These are phyloP conservation scores for Fusarium denticulatum DNA, from an alignment of 2,329 filamentous ascomycete genomes.

Conservation along the genomic window DNA sequence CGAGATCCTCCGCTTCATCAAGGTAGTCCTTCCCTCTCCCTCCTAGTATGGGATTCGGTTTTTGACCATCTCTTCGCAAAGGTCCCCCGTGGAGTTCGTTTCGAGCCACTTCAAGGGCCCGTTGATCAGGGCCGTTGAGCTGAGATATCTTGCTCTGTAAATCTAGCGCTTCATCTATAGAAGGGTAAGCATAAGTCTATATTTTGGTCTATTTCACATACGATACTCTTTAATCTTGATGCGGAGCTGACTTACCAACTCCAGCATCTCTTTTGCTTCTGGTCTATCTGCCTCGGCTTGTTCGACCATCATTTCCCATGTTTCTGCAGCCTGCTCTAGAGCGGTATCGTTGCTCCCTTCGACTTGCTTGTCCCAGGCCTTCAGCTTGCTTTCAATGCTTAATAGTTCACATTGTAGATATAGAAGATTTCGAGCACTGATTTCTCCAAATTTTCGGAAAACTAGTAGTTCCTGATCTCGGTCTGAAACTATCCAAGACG, in stretches of 20 bases:
- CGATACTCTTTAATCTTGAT: neutral
- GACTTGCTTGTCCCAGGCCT: neutral
- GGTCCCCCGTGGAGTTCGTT: neutral
- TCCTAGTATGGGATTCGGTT: neutral
- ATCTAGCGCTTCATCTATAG: neutral
- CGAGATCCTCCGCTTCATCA: neutral
- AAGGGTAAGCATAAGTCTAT: accelerated
- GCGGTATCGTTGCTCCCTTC: neutral
- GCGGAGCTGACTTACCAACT: accelerated
- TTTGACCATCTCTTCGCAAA: accelerated
- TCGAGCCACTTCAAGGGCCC: neutral
- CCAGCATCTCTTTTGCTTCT: neutral
- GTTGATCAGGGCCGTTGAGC: neutral
- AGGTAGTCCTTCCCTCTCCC: slow-evolving; percentile 5
- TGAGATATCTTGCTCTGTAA: neutral
- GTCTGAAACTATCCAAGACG: neutral
- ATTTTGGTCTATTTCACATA: accelerated
- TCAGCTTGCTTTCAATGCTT: neutral
- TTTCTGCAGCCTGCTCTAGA: neutral
- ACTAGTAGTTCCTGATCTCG: neutral
- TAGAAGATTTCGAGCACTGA: neutral
- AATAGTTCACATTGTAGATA: neutral
- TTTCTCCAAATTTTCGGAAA: neutral
- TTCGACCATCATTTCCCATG: slow-evolving; percentile 6
- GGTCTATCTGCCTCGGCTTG: accelerated